Base-by-base conservation (phyloP, 2,329 filamentous ascomycete species). In the Fusarium sp. region DNA sequence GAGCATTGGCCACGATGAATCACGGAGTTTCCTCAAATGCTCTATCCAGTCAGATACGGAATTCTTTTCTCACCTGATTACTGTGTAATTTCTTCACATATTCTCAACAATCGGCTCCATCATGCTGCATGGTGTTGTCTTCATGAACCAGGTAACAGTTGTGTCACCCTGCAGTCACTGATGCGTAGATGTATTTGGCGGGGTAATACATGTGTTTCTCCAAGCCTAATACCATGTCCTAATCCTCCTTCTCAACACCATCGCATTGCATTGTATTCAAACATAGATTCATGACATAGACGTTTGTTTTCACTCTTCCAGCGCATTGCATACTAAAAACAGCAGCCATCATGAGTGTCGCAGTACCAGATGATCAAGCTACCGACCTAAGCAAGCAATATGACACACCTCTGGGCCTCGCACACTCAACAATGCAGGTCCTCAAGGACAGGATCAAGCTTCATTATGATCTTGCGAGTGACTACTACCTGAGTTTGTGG, bases 401-500 rank as follows among this genome's bases (percentile, higher is more conserved):
- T 76, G 81, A 83, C 45, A 83, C 81, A 37, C 81, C 79, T 6
- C 68, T 83, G 25, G 81, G 81, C 17, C 72, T 83, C 30, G 78
- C 78, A 32, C 81, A 83, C 73, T 80, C 80, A 13, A 82, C 81
- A 6, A 80, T 82, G 78, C 80, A 82, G 68, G 80, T 82, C 14
- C 78, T 88, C 65, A 88, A 88, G 73, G 84, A 84, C 62, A 80
- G 85, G 55, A 87, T 88, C 74, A 86, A 85, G 78, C 80, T 82
- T 62, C 87, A 89, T 72, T 89, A 89, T 67, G 86, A 88, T 65
- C 80, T 88, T 17, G 84, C 86, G 25, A 87, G 85, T 52, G 86
- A 88, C 70, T 88, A 89, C 73, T 89, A 89, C 68, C 82, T 88
- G 64, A 86, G 82, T 33, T 79, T 89, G 20, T 89, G 87, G 87